Evolutionary conservation across 148 eudicot species (phyloP), one percentile per base, ranked within the genome.

Genomic region (Euryodendron excelsum): DNA sequence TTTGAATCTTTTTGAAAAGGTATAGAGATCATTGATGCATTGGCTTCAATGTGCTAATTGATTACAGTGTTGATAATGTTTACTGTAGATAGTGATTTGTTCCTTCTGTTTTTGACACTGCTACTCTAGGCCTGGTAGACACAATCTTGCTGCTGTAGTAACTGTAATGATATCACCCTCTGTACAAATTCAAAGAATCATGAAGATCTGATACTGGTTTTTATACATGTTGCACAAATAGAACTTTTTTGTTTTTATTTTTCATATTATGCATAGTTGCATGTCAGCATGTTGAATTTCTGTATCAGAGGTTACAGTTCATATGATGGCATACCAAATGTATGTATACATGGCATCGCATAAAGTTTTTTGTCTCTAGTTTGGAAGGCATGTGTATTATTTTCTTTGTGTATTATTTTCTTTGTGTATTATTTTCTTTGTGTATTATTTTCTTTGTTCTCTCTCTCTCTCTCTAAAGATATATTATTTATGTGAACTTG

Each of bases 1-100:
- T 83, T 90, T 93, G 62, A 88, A 91, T 89, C 93, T 96, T 73
- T 93, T 96, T 81, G 98, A 96, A 80, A 96, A 93, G 95, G 99
- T 96, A 82, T 41, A 33, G 59, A 50, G 1, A 77, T 65, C 34
- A 39, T 30, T 37, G 23, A 47, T 77, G 39, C 71, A 64, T 31
- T 63, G n/a, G 72, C 53, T 58, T 50, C 58, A 53, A 74, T 55
- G 33, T 37, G 72, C 66, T 30, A 31, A 47, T 72, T 33, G 9
- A 72, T 79, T 50, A 41, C 37, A 15, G 34, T 31, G 5, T 15
- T 77, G 30, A 2, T 25, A 21, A n/a, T 5, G 1, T 47, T 39
- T 31, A 11, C 33, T 41, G 28, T 48, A 25, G 36, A 62, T 45
- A 45, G 30, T 14, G n/a, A 2, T 45, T 58, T 28, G 37, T 69